A percentile compares a stretch with the other conserved stretches of the same genome.
Evolutionary conservation across 1,284 basidiomycete species (phyloP).

Genomic region (Trichosporon sp.): DNA sequence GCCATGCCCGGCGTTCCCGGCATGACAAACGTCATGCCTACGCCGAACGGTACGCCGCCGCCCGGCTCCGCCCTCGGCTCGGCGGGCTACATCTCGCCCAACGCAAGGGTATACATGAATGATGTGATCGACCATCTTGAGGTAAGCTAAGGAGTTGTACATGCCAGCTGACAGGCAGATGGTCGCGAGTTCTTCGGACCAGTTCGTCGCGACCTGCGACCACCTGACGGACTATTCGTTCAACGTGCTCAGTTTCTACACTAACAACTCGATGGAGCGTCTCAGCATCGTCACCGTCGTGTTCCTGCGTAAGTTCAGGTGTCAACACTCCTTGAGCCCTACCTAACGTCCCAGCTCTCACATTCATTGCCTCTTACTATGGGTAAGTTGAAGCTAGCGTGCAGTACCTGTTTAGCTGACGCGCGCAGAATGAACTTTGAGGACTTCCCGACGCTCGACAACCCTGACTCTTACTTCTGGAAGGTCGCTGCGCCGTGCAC

Average conservation of each 20-base stretch:
- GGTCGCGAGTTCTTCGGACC: constrained; percentile 51
- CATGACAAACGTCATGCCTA: constrained; percentile 3
- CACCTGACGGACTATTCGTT: constrained; percentile 57
- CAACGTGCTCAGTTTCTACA: constrained; percentile 54
- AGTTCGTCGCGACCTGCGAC: constrained; percentile 54
- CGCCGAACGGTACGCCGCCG: constrained; percentile 17
- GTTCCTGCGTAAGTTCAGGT: constrained; percentile 52
- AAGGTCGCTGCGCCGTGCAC: constrained; percentile 52
- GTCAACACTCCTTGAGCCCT: background rate
- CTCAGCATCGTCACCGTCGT: constrained; percentile 57
- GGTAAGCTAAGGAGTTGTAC: constrained; percentile 20
- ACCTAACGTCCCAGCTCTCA: constrained; percentile 26
- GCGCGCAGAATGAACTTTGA: constrained; percentile 47
- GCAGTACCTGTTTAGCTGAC: background rate
- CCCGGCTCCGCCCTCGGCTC: constrained; percentile 7
- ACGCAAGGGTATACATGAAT: constrained; percentile 52
- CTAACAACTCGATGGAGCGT: constrained; percentile 56
- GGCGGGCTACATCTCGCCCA: constrained; percentile 48
- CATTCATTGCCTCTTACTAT: constrained; percentile 46
- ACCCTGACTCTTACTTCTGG: constrained; percentile 53
- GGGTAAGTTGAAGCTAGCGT: constrained; percentile 25
- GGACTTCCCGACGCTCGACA: constrained; percentile 43
- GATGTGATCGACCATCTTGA: constrained; percentile 56
- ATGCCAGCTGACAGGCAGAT: constrained; percentile 31
- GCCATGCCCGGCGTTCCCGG: constrained; percentile 1